A percentile compares a stretch with the other conserved stretches of the same genome.
Conservation (phyloP, 208 protist species). For the Leishmania major region DNA sequence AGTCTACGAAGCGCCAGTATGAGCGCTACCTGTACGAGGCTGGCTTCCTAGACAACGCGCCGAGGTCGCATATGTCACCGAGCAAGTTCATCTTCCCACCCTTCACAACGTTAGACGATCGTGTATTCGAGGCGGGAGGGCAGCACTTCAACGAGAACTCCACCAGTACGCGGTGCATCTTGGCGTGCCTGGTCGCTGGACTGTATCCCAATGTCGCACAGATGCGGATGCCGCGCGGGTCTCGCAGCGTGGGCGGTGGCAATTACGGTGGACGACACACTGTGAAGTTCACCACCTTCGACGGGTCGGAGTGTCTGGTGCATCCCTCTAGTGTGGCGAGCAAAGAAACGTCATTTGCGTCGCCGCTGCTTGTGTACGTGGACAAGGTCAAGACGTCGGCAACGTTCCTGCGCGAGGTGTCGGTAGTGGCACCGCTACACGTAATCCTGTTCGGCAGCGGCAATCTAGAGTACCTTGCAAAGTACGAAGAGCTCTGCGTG, state of each 20-base stretch:
- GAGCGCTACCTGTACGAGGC: constrained; percentile 90
- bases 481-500: constrained; percentile 85
- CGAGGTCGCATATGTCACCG: constrained; percentile 12
- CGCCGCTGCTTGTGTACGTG: constrained; percentile 91
- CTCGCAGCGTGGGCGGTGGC: constrained; percentile 1
- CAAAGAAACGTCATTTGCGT: constrained; percentile 62
- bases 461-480: constrained; percentile 72
- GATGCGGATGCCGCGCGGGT: constrained; percentile 38
- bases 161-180: constrained; percentile 80
- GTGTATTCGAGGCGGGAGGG: constrained; percentile 86
- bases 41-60: constrained; percentile 80
- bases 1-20: constrained; percentile 92
- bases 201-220: constrained; percentile 95
- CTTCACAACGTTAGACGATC: constrained; percentile 70
- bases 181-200: constrained; percentile 92
- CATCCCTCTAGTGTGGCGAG: constrained; percentile 93
- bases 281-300: constrained; percentile 60
- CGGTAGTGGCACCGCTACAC: constrained; percentile 89
- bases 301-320: constrained; percentile 83
- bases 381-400: constrained; percentile 94
- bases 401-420: constrained; percentile 92
- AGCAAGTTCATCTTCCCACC: constrained; percentile 68
- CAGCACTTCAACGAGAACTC: constrained; percentile 86
- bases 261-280: constrained; percentile 14
- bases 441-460: constrained; percentile 94